These are phyloP conservation scores for Chimonanthus praecox DNA, from an alignment of 164 flowering plant genomes.

Conservation along the genomic window DNA sequence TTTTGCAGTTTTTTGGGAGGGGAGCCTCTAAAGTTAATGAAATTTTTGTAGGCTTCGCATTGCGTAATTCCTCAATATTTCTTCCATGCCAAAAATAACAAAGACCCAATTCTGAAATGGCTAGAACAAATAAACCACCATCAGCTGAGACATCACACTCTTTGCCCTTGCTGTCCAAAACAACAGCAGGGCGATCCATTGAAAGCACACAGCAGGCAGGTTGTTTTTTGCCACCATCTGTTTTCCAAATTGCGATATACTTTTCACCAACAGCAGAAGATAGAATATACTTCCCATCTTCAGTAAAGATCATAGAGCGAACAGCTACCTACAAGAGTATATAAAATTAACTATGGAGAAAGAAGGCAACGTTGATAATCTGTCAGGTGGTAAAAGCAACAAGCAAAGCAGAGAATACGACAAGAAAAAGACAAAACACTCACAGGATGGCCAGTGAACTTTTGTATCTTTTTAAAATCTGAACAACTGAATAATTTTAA, in stretches of 20 bases:
- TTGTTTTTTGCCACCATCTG: slow-evolving; percentile 59
- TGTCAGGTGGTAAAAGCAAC: neutral
- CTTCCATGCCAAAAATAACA: slow-evolving; percentile 84
- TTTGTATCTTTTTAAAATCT: slow-evolving; percentile 74
- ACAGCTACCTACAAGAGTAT: slow-evolving; percentile 52
- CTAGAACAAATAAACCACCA: slow-evolving; percentile 54
- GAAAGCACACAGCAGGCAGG: slow-evolving; percentile 71
- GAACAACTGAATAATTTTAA: slow-evolving; percentile 62
- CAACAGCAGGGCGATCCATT: slow-evolving; percentile 93
- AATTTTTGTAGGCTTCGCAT: slow-evolving; percentile 62
- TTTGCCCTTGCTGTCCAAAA: slow-evolving; percentile 45
- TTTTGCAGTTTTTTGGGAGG: slow-evolving; percentile 31
- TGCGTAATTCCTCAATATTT: slow-evolving; percentile 49
- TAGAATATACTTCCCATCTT: slow-evolving; percentile 75
- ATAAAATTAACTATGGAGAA: neutral
- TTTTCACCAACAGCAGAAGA: slow-evolving; percentile 90
- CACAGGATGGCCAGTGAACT: slow-evolving; percentile 95
- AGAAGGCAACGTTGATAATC: neutral
- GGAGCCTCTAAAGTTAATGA: slow-evolving; percentile 33
- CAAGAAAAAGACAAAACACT: slow-evolving; percentile 25
- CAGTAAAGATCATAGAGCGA: slow-evolving; percentile 67
- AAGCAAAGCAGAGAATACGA: neutral
- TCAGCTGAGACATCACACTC: slow-evolving; percentile 22
- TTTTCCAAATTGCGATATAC: slow-evolving; percentile 72
- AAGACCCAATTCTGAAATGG: slow-evolving; percentile 75